Base-by-base conservation (phyloP, 2,329 filamentous ascomycete genomes). In the Penicillium sp. region DNA sequence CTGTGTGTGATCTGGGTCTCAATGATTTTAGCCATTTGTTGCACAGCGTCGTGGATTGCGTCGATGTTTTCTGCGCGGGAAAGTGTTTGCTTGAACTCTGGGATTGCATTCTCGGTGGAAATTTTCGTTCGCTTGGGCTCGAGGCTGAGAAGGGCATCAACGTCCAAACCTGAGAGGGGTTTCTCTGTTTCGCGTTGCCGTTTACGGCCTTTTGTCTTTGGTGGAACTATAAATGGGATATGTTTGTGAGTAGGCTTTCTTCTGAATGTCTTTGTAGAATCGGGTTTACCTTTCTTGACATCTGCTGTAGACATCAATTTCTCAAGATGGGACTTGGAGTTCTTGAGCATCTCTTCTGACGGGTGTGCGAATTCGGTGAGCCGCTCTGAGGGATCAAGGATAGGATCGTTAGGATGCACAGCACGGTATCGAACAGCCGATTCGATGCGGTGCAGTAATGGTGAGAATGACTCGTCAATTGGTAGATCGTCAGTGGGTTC, bases 81-180 rank as follows among this genome's bases (percentile, higher is more conserved):
- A 16, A 97, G 79, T 3, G 87, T 82, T 71, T 91, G 91, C 70
- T 92, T 95, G 83, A 96, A 97, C 58, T 93, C 90, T 0, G 94
- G 92, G 5, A 97, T 86, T 1, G 92, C 86, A 62, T 97, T 97
- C 10, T 88, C 82, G 0, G 83, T 72, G 9, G 84, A 82, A 55
- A 89, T 86, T 44, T 78, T 81, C 44, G 68, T 62, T 21, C 69
- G 80, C 43, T 76, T 84, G 2, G 65, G 65, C 55, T 83, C 79
- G 57, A 80, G 77, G 45, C 83, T 82, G n/a, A 97, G 85, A 2
- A 97, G 84, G 5, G 86, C 86, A 58, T 92, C 89, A 39, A 97
- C 83, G 66, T 97, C 90, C 40, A 99, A 86, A 21, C 92, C 92
- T 0, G 93, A 97, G 9, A 96, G 84, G 0, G 94, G 94, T 66